phyloP scores from a whole-genome alignment of 345 rosid species.

The Reutealis trisperma region DNA sequence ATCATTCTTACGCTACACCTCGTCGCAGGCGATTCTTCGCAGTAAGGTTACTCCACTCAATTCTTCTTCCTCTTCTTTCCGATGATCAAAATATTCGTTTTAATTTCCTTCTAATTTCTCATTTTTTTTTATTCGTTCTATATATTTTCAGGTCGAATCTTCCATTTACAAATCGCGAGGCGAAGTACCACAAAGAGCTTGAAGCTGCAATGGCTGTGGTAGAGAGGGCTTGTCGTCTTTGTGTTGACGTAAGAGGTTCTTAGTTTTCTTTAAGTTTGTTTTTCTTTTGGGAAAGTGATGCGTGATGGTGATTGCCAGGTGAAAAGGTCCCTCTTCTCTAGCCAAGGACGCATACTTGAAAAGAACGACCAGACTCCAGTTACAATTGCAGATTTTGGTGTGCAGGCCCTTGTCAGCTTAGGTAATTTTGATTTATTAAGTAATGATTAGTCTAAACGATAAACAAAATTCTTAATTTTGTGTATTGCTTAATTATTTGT shows the following conservation, averaged over 20 bases:
- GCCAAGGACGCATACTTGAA: constrained; percentile 54
- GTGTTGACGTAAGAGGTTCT: constrained; percentile 53
- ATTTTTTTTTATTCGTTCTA: background rate
- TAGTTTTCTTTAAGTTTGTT: constrained; percentile 11
- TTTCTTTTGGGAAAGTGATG: constrained; percentile 1
- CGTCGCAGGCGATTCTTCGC: constrained; percentile 32
- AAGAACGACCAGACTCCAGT: constrained; percentile 85
- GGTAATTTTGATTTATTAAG: constrained; percentile 34
- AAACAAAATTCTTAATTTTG: no score
- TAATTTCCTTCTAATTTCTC: background rate
- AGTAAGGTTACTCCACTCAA: constrained; percentile 41
- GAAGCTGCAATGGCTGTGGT: constrained; percentile 69
- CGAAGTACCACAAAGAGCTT: constrained; percentile 70
- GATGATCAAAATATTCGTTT: background rate
- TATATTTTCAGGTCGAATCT: constrained; percentile 50
- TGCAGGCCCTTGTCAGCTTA: constrained; percentile 83
- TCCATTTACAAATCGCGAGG: constrained; percentile 60
- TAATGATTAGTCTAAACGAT: no score
- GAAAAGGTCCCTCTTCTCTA: constrained; percentile 45
- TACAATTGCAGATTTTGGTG: constrained; percentile 90
- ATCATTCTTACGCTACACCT: constrained; percentile 22
- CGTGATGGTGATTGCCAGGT: constrained; percentile 36
- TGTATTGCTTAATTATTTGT: background rate
- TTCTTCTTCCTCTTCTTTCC: background rate
- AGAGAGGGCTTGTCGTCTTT: constrained; percentile 80